Base-by-base conservation (phyloP, 176 grass and related monocot species). In the Aegilops umbellulata region DNA sequence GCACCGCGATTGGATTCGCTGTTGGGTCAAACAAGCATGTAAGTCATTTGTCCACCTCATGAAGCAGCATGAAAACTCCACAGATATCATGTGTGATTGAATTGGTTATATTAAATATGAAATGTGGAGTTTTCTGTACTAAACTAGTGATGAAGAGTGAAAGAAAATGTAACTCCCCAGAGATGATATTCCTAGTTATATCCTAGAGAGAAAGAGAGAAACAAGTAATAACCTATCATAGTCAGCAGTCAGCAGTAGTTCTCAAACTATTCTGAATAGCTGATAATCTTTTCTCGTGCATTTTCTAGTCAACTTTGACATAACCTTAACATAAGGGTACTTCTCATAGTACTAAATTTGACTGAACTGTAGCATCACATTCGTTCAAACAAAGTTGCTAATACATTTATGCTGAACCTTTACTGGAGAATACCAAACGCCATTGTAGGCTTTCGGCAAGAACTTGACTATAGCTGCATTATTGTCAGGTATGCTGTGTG, bases 1-100 rank as follows among this genome's bases (percentile, higher is more conserved):
- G 95, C 44, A 95, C 93, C 60, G 93, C 95, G 84, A 83, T 94
- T 58, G 95, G 95, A 63, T 95, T 95, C 85, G 90, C 95, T 77
- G 82, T 89, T 79, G 95, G 95, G 61, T 98, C 90, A 38, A 90
- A 88, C 70, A 98, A 98, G 64, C 90, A 78, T 85, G 95, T 95
- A 81, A 66, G 80, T 85, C 44, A 49, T 75, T 74, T 84, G 32
- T 83, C 63, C 65, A 67, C 15, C 76, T 87, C 70, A 64, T 8
- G 24, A 63, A 65, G 35, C 42, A 65, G 36, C 55, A 76, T 49
- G 70, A 49, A 15, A 31, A 75, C 12, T 46, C 23, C 53, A 74
- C 25, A 51, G 49, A 55, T 13, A 61, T 58, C n/a, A 20, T 71
- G 81, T 66, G 35, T 49, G n/a, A 65, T 60, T 49, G 49, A 83